Evolutionary conservation across 371 early-diverging fungal genomes (phyloP).

Genomic region (Apophysomyces variabilis): DNA sequence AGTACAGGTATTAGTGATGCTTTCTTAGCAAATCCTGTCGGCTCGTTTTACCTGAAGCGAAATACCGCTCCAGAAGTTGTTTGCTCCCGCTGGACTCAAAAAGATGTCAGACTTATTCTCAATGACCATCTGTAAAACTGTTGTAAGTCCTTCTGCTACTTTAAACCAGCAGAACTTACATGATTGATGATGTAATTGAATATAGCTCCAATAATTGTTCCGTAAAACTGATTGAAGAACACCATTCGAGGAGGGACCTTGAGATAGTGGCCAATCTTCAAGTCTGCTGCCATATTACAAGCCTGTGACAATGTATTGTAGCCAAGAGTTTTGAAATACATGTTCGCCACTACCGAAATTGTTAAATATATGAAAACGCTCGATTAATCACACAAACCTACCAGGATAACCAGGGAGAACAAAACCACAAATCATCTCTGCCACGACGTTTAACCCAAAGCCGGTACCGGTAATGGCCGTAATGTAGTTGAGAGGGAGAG

Average conservation of each 20-base stretch:
- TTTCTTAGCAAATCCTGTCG: not conserved
- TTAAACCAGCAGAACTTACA: constrained; percentile 14
- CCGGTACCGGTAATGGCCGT: constrained; percentile 44
- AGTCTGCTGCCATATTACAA: constrained; percentile 57
- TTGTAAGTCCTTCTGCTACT: no score
- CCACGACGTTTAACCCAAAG: constrained; percentile 63
- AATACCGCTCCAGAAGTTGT: constrained; percentile 58
- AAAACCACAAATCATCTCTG: constrained; percentile 63
- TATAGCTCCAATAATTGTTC: constrained; percentile 59
- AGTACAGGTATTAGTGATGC: not conserved
- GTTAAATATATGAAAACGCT: not conserved
- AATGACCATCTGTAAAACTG: constrained; percentile 36
- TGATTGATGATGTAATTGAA: constrained; percentile 58
- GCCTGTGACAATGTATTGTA: constrained; percentile 61
- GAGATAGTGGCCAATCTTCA: constrained; percentile 79
- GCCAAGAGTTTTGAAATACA: constrained; percentile 58
- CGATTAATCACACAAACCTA: constrained; percentile 11
- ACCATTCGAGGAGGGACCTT: constrained; percentile 72
- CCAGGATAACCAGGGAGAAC: constrained; percentile 46
- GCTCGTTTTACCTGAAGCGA: constrained; percentile 32
- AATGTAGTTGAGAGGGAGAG: constrained; percentile 44
- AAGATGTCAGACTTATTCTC: constrained; percentile 47
- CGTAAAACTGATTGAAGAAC: constrained; percentile 64
- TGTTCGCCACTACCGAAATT: constrained; percentile 53
- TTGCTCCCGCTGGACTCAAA: constrained; percentile 31